These are phyloP conservation scores for Thalassiosira hispida DNA, from an alignment of 352 stramenopile species.

Conservation along the genomic window DNA sequence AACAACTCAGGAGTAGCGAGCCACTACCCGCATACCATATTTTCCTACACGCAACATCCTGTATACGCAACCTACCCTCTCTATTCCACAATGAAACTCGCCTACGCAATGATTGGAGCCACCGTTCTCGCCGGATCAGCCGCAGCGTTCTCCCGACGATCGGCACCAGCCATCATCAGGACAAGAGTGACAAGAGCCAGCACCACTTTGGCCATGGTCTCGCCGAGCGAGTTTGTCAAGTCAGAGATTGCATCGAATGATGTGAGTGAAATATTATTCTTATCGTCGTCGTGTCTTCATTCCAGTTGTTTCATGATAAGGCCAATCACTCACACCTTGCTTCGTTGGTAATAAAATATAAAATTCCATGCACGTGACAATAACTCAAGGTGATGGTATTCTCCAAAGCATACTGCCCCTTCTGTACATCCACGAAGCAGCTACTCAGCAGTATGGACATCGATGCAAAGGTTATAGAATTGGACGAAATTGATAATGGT, in stretches of 20 bases:
- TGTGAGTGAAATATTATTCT: slow-evolving; percentile 33
- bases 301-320: not conserved
- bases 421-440: slow-evolving; percentile 90
- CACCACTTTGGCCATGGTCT: slow-evolving; percentile 11
- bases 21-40: too few species aligned
- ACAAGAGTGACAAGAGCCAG: not conserved
- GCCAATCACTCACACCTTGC: not conserved
- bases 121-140: slow-evolving; percentile 14
- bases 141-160: slow-evolving; percentile 14
- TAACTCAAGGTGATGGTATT: slow-evolving; percentile 92
- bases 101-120: slow-evolving; percentile 10
- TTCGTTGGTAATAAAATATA: too few species aligned
- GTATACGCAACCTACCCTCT: too few species aligned
- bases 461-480: slow-evolving; percentile 64
- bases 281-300: not conserved
- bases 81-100: slow-evolving; percentile 1
- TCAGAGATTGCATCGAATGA: slow-evolving; percentile 70
- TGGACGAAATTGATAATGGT: slow-evolving; percentile 87
- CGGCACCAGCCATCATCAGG: slow-evolving; percentile 2
- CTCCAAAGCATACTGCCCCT: slow-evolving; percentile 92
- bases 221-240: slow-evolving; percentile 59
- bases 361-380: too few species aligned
- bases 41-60: too few species aligned
- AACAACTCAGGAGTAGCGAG: too few species aligned
- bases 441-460: slow-evolving; percentile 76